Percentiles rank a stretch among this genome's conserved stretches.
Conservation (phyloP, 306 rosid genomes). For the Vachellia collinsii region DNA sequence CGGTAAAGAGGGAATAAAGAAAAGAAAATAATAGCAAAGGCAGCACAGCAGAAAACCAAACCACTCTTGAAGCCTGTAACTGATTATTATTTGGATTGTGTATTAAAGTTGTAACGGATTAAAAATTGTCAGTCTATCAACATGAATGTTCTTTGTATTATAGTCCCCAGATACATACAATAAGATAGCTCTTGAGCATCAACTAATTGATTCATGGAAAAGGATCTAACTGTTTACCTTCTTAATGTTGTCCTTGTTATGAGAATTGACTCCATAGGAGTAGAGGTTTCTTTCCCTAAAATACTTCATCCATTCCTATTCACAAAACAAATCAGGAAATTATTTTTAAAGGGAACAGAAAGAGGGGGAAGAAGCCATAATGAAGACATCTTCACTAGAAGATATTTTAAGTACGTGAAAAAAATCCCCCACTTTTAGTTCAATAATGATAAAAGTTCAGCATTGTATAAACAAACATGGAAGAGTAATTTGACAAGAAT, state of each 20-base stretch:
- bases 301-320: conserved; percentile 71
- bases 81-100: conserved; percentile 8
- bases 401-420: background rate
- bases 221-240: conserved; percentile 57
- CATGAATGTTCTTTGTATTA: background rate
- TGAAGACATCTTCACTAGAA: conserved; percentile 3
- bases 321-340: conserved; percentile 8
- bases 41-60: conserved; percentile 6
- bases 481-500: background rate
- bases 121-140: background rate
- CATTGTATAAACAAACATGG: background rate
- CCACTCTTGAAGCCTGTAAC: conserved; percentile 28
- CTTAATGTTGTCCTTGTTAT: conserved; percentile 70
- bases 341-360: background rate
- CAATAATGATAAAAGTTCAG: background rate
- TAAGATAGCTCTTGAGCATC: background rate
- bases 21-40: background rate
- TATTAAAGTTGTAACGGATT: background rate
- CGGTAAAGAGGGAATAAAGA: background rate
- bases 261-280: conserved; percentile 79
- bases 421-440: background rate
- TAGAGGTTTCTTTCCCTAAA: conserved; percentile 55
- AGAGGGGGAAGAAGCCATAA: background rate
- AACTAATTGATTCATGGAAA: conserved; percentile 24
- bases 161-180: background rate